A percentile compares a stretch with the other conserved stretches of the same genome.
Conservation (phyloP, 2,329 filamentous ascomycete genomes). For the Pseudogymnoascus sp. region DNA sequence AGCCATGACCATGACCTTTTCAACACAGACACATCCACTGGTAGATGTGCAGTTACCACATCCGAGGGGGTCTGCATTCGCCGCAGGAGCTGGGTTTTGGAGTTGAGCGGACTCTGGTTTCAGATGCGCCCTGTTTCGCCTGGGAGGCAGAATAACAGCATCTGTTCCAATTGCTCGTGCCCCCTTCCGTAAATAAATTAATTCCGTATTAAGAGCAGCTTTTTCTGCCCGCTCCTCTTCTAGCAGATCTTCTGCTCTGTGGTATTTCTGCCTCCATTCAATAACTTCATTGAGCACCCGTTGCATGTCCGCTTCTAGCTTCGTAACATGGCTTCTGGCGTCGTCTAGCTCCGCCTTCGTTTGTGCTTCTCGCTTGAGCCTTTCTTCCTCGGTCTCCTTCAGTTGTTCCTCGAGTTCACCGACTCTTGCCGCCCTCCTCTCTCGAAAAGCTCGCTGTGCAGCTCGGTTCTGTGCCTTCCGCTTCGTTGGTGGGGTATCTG, state of each 20-base stretch:
- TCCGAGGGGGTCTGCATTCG: constrained; percentile 27
- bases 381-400: constrained; percentile 50
- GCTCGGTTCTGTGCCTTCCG: constrained; percentile 91
- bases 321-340: constrained; percentile 42
- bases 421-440: constrained; percentile 77
- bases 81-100: constrained; percentile 16
- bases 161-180: constrained; percentile 28
- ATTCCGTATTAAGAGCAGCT: constrained; percentile 35
- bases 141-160: constrained; percentile 34
- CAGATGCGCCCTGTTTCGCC: constrained; percentile 15
- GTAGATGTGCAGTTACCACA: constrained; percentile 51
- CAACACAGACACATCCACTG: constrained; percentile 51
- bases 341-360: constrained; percentile 30
- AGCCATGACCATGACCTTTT: constrained; percentile 48
- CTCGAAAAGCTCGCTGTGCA: constrained; percentile 83
- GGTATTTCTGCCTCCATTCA: constrained; percentile 28
- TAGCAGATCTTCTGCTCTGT: constrained; percentile 28
- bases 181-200: constrained; percentile 29
- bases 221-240: constrained; percentile 35
- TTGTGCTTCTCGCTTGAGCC: constrained; percentile 51
- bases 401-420: constrained; percentile 65
- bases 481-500: constrained; percentile 86
- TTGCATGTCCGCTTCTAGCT: constrained; percentile 59
- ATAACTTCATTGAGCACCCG: constrained; percentile 42
- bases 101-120: constrained; percentile 16